Evolutionary conservation across 2,329 filamentous ascomycete species (phyloP).

Genomic region (Arthrobotrys sinensis): DNA sequence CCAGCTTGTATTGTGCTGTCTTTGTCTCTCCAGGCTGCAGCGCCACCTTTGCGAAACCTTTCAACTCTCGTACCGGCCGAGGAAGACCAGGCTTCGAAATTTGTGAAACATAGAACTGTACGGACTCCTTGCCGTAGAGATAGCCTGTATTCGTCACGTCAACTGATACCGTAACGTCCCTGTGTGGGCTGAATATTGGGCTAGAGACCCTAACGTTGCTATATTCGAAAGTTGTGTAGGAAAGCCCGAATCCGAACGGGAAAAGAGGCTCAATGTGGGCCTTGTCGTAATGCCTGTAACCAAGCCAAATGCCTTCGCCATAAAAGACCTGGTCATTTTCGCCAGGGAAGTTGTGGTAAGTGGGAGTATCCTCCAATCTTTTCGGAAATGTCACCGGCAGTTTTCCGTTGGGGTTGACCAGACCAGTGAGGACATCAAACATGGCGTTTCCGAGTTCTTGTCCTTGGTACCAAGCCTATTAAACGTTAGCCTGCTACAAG

Average conservation of each 20-base stretch:
- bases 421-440: slow-evolving; percentile 82
- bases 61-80: slow-evolving; percentile 69
- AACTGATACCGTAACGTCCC: slow-evolving; percentile 62
- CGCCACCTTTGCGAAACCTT: slow-evolving; percentile 69
- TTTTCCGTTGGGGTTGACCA: slow-evolving; percentile 81
- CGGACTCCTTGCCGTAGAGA: slow-evolving; percentile 63
- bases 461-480: slow-evolving; percentile 87
- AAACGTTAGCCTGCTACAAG: slow-evolving; percentile 35
- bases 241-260: slow-evolving; percentile 84
- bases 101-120: slow-evolving; percentile 65
- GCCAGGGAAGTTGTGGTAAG: slow-evolving; percentile 78
- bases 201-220: slow-evolving; percentile 62
- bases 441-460: slow-evolving; percentile 87
- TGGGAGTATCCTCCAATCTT: slow-evolving; percentile 78
- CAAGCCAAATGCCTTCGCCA: slow-evolving; percentile 84
- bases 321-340: slow-evolving; percentile 82
- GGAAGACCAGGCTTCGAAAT: slow-evolving; percentile 63
- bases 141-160: slow-evolving; percentile 65
- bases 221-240: slow-evolving; percentile 78
- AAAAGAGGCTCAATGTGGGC: slow-evolving; percentile 78
- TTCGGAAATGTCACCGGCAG: slow-evolving; percentile 81
- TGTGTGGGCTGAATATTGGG: slow-evolving; percentile 60
- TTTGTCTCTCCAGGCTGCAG: slow-evolving; percentile 67
- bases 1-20: slow-evolving; percentile 67
- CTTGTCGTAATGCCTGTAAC: slow-evolving; percentile 85